A percentile compares a stretch with the other conserved stretches of the same genome.
These are phyloP conservation scores for Fusarium torreyae DNA, from an alignment of 2,329 filamentous ascomycete species.

Conservation along the genomic window DNA sequence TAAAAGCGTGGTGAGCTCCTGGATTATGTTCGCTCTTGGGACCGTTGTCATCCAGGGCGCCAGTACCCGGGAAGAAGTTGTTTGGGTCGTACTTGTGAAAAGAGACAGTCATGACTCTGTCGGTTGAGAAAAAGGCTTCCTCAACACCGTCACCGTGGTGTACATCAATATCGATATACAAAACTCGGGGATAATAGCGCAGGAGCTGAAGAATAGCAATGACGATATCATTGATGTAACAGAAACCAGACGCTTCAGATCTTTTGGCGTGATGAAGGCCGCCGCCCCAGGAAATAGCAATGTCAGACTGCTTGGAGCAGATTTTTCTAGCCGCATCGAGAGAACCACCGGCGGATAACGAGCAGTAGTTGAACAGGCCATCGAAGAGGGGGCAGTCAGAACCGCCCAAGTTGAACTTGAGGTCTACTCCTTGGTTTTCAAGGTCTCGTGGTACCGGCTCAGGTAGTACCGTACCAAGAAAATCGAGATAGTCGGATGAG, in stretches of 20 bases:
- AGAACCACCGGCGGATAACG: constrained; percentile 91
- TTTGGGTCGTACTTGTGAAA: constrained; percentile 95
- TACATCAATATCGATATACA: constrained; percentile 96
- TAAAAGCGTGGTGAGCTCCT: constrained; percentile 90
- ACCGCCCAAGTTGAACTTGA: constrained; percentile 87
- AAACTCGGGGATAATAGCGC: constrained; percentile 83
- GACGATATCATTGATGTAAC: constrained; percentile 99
- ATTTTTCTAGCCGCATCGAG: constrained; percentile 93
- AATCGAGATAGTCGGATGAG: constrained; percentile 90
- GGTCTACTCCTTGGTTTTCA: constrained; percentile 73
- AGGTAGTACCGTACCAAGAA: constrained; percentile 80
- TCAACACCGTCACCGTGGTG: constrained; percentile 94
- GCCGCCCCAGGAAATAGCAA: constrained; percentile 97
- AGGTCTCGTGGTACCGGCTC: constrained; percentile 75
- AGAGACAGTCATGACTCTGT: constrained; percentile 91
- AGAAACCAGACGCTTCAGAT: constrained; percentile 93
- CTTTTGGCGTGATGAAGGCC: constrained; percentile 98
- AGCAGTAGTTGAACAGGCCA: constrained; percentile 94
- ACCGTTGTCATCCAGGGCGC: constrained; percentile 87
- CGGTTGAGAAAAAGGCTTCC: constrained; percentile 90
- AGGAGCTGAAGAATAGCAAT: constrained; percentile 91
- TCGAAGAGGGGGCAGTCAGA: constrained; percentile 98
- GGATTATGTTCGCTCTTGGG: constrained; percentile 87
- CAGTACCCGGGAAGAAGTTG: constrained; percentile 91
- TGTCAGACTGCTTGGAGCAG: constrained; percentile 88